A percentile compares a stretch with the other conserved stretches of the same genome.
phyloP scores from a whole-genome alignment of 768 basidiomycete genomes.

The Sutorius australiensis region DNA sequence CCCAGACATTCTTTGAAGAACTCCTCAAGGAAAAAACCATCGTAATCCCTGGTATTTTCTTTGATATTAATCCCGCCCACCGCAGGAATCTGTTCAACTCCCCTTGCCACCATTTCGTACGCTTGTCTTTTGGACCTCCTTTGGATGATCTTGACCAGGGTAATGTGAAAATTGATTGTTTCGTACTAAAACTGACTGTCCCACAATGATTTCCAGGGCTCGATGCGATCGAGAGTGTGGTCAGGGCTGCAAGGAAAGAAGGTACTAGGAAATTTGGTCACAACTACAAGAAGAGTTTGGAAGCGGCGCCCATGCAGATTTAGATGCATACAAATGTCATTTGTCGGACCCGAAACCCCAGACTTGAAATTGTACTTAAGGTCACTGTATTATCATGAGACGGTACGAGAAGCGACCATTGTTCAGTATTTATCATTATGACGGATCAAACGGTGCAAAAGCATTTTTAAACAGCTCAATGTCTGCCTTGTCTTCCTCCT shows the following conservation, averaged over 20 bases:
- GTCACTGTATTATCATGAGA: not conserved
- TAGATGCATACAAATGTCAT: slow-evolving; percentile 5
- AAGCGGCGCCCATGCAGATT: slow-evolving; percentile 29
- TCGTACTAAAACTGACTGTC: not conserved
- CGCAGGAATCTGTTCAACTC: slow-evolving; percentile 87
- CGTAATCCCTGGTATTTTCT: slow-evolving; percentile 89
- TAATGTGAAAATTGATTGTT: slow-evolving; percentile 19
- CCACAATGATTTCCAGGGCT: slow-evolving; percentile 45
- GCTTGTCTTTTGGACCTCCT: slow-evolving; percentile 83
- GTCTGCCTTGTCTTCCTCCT: slow-evolving; percentile 84
- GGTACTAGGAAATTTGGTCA: slow-evolving; percentile 66
- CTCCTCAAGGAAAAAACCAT: slow-evolving; percentile 87
- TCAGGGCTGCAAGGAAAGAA: slow-evolving; percentile 63
- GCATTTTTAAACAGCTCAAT: slow-evolving; percentile 79
- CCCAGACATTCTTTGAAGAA: slow-evolving; percentile 89
- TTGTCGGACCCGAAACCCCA: not conserved
- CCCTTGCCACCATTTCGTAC: slow-evolving; percentile 86
- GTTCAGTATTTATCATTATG: slow-evolving; percentile 21
- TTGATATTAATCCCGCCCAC: slow-evolving; percentile 74
- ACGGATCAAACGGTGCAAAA: slow-evolving; percentile 71
- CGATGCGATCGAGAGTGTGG: slow-evolving; percentile 79
- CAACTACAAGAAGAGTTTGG: slow-evolving; percentile 60
- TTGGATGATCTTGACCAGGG: slow-evolving; percentile 77
- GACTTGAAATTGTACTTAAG: not conserved
- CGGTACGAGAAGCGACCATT: not conserved